A percentile compares a stretch with the other conserved stretches of the same genome.
Evolutionary conservation across 768 basidiomycete genomes (phyloP).

Genomic region (Hericium alpestre): DNA sequence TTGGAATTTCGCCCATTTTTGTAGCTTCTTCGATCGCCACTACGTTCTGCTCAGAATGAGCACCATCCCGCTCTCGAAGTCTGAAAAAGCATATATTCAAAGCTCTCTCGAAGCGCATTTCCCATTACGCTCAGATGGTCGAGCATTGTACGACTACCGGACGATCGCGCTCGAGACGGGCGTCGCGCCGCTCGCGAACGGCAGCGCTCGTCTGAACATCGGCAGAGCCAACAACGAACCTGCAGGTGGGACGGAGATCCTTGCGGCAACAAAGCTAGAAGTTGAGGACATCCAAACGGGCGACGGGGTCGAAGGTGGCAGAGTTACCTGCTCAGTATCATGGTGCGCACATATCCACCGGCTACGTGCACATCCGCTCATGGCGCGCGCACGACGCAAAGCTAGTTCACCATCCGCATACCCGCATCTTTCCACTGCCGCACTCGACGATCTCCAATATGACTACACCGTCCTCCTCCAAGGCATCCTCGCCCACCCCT

Average conservation of each 20-base stretch:
- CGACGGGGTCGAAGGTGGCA: slow-evolving; percentile 45
- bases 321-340: slow-evolving; percentile 57
- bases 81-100: slow-evolving; percentile 70
- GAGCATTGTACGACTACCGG: slow-evolving; percentile 55
- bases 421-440: slow-evolving; percentile 48
- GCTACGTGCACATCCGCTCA: not conserved
- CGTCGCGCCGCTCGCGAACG: slow-evolving; percentile 72
- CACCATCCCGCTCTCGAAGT: slow-evolving; percentile 45
- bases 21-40: too few relatives aligned
- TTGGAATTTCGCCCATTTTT: too few relatives aligned
- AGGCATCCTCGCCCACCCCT: slow-evolving; percentile 53
- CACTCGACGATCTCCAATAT: slow-evolving; percentile 67
- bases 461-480: slow-evolving; percentile 59
- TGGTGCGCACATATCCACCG: slow-evolving; percentile 46
- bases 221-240: slow-evolving; percentile 45
- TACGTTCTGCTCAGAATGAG: slow-evolving; percentile 12
- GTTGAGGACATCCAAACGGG: slow-evolving; percentile 46
- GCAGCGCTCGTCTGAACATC: slow-evolving; percentile 68
- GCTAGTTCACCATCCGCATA: slow-evolving; percentile 75
- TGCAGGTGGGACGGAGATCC: slow-evolving; percentile 63
- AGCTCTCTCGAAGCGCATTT: slow-evolving; percentile 47
- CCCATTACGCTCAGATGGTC: slow-evolving; percentile 71
- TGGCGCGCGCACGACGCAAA: slow-evolving; percentile 21
- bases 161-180: slow-evolving; percentile 66
- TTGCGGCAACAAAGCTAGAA: slow-evolving; percentile 73